Base-by-base conservation (phyloP, 2,329 filamentous ascomycete genomes). In the Pseudogymnoascus sp. region DNA sequence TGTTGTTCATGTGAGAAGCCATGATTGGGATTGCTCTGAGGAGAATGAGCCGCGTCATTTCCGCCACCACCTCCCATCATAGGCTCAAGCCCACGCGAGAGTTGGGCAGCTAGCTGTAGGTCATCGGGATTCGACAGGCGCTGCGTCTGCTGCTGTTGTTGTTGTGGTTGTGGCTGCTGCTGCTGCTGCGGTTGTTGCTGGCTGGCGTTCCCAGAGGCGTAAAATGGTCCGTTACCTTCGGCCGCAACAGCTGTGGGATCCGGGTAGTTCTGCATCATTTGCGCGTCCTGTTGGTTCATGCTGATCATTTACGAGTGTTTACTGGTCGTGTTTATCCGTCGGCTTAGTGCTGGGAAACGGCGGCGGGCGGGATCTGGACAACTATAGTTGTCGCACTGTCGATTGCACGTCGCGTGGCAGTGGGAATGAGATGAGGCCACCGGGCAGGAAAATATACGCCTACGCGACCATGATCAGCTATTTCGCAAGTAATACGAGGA, bases 1-100 rank as follows among this genome's bases (percentile, higher is more conserved):
- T 76, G 63, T 78, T 77, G 61, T 77, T 74, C 35, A 75, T 75
- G 76, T 63, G 77, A 75, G 64, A 66, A 66, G 53, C 62, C 66
- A 67, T 65, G 66, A 64, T 62, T 67, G 68, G 63, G 64, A 60
- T 47, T 40, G 63, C 62, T 56, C 59, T 38, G 31, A 64, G 66
- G 37, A 59, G 62, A 40, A 61, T 56, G 35, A 64, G 61, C 18
- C 62, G 28, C 65, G 65, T 67, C 65, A 64, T 62, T 16, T 14
- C 56, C 56, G 16, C 56, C 56, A 25, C 31, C 21, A 21, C 31
- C 56, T 10, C 56, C 56, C 35, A 60, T 35, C 56, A 60, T 35
- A 38, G 31, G 31, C 56, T 60, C 56, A 21, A 60, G 31, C 31
- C 31, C 56, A 21, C 56, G 56, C 0, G 31, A 38, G 44, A 53